Percentiles rank a stretch among this genome's conserved stretches.
Conservation (phyloP, 106 monocot genomes). For the Allium cepa region DNA sequence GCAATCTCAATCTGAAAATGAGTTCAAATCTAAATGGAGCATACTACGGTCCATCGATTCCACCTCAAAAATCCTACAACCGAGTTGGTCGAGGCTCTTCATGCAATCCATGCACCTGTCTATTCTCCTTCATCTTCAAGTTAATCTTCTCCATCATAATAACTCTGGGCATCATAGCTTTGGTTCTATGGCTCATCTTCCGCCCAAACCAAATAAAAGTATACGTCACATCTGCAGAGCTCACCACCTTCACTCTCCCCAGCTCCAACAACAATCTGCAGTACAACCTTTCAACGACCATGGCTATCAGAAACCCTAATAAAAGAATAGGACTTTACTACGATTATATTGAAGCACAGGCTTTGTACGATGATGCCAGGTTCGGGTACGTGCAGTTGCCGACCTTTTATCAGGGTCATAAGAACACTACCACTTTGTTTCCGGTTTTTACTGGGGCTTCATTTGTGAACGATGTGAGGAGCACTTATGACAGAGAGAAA, state of each 20-base stretch:
- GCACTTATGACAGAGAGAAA: conserved; percentile 18
- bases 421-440: conserved; percentile 35
- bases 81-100: neutral
- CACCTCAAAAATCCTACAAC: neutral
- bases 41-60: neutral
- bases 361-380: conserved; percentile 36
- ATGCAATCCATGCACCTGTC: neutral
- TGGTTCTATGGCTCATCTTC: conserved; percentile 62
- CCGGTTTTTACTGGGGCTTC: neutral
- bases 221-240: conserved; percentile 31
- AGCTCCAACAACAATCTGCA: neutral
- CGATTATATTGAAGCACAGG: conserved; percentile 41
- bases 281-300: conserved; percentile 39
- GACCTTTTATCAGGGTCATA: conserved; percentile 54
- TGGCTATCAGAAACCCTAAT: conserved; percentile 78
- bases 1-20: neutral
- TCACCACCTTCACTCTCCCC: conserved; percentile 2
- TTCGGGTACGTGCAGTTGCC: conserved; percentile 39
- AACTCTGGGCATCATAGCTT: conserved; percentile 39
- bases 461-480: neutral
- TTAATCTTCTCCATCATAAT: conserved; percentile 23
- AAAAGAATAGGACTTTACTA: conserved; percentile 55
- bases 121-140: neutral
- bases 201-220: conserved; percentile 48
- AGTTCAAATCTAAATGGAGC: neutral